These are phyloP conservation scores for Colletotrichum orbiculare DNA, from an alignment of 2,329 filamentous ascomycete genomes.

Conservation along the genomic window DNA sequence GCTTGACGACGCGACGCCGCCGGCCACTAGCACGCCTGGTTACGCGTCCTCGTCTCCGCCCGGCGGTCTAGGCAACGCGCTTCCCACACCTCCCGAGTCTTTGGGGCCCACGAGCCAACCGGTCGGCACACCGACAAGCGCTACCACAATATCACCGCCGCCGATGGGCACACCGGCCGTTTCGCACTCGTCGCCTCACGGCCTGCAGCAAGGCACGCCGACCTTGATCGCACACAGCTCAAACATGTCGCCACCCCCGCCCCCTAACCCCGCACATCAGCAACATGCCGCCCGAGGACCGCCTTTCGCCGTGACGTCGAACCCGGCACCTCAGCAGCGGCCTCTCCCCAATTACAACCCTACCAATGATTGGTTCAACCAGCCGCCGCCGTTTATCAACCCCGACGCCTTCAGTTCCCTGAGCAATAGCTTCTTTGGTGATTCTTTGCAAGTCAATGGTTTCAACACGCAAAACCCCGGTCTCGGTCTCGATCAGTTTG, in stretches of 20 bases:
- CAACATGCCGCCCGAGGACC: constrained; percentile 41
- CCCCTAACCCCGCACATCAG: constrained; percentile 38
- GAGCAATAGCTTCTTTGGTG: constrained; percentile 55
- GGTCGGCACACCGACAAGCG: constrained; percentile 24
- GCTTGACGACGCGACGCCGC: constrained; percentile 49
- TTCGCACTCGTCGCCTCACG: constrained; percentile 45
- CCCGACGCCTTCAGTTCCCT: constrained; percentile 61
- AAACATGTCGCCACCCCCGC: constrained; percentile 45
- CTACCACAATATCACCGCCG: constrained; percentile 25
- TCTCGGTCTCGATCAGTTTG: constrained; percentile 45
- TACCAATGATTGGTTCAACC: constrained; percentile 63
- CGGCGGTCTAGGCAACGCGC: constrained; percentile 37
- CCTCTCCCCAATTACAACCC: constrained; percentile 55
- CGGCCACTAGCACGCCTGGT: constrained; percentile 42
- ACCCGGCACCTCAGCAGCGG: constrained; percentile 50
- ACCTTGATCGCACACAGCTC: constrained; percentile 37
- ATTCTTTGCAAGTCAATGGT: constrained; percentile 41
- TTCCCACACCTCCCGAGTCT: constrained; percentile 59
- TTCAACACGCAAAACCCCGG: constrained; percentile 38
- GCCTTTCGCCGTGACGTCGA: constrained; percentile 50
- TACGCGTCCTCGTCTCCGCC: constrained; percentile 39
- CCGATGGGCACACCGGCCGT: constrained; percentile 38
- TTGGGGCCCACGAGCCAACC: constrained; percentile 42
- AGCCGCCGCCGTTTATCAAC: constrained; percentile 63
- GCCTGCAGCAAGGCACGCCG: constrained; percentile 28